A percentile compares a stretch with the other conserved stretches of the same genome.
Evolutionary conservation across 2,329 filamentous ascomycete genomes (phyloP).

Genomic region (Biscogniauxia sp.): DNA sequence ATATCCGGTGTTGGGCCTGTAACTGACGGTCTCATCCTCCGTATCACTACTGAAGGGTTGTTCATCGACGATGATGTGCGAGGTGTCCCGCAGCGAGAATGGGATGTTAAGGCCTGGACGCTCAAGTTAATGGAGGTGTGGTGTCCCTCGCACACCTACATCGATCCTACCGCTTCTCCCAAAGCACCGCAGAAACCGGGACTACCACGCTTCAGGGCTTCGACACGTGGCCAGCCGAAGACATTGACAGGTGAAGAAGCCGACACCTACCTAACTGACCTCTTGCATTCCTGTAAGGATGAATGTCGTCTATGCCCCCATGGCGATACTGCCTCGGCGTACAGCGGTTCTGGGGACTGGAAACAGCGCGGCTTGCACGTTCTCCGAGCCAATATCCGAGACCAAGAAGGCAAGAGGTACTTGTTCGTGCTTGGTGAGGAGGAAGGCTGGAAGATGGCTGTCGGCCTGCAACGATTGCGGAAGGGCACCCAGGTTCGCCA

Average conservation of each 20-base stretch:
- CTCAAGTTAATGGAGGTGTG: conserved; percentile 90
- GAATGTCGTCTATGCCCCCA: conserved; percentile 57
- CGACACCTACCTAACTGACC: conserved; percentile 60
- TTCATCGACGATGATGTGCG: conserved; percentile 97
- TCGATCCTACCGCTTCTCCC: conserved; percentile 41
- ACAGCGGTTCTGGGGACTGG: conserved; percentile 47
- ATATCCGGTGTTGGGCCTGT: conserved; percentile 80
- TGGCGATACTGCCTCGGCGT: conserved; percentile 36
- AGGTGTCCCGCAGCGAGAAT: conserved; percentile 89
- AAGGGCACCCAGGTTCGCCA: conserved; percentile 59
- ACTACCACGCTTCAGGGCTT: conserved; percentile 43
- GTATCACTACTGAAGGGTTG: conserved; percentile 88
- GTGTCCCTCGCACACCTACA: conserved; percentile 64
- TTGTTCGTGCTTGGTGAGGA: conserved; percentile 63
- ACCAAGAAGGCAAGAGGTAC: conserved; percentile 65
- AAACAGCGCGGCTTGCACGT: conserved; percentile 58
- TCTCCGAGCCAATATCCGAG: conserved; percentile 60
- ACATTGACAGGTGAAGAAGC: conserved; percentile 62
- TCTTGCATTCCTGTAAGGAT: conserved; percentile 63
- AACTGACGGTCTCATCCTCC: conserved; percentile 87
- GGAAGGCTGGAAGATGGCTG: conserved; percentile 66
- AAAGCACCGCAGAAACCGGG: conserved; percentile 49
- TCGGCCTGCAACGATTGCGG: conserved; percentile 59
- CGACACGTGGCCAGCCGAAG: conserved; percentile 48
- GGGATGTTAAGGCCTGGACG: conserved; percentile 98